Evolutionary conservation across 257 asterid species (phyloP).

Genomic region (Lycium ferocissimum): DNA sequence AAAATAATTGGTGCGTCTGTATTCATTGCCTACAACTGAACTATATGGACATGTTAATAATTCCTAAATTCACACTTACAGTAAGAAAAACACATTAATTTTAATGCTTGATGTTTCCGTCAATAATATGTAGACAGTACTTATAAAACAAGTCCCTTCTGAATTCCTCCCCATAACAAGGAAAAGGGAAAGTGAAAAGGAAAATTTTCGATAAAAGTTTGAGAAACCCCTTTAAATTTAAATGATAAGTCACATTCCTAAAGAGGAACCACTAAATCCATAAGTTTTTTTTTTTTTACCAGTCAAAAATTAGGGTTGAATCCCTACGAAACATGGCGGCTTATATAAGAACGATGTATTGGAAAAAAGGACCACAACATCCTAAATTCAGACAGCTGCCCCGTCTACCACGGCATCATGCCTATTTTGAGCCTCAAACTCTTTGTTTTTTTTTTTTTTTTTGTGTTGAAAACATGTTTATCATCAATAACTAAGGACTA

Average conservation of each 20-base stretch:
- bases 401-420: conserved; percentile 41
- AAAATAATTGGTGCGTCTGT: no score
- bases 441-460: not conserved
- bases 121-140: not conserved
- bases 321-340: conserved; percentile 48
- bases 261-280: conserved; percentile 25
- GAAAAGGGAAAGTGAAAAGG: not conserved
- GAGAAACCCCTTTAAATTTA: not conserved
- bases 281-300: conserved; percentile 28
- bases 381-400: conserved; percentile 54
- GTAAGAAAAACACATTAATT: not conserved
- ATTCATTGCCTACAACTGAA: no score
- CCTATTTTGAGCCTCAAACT: conserved; percentile 40
- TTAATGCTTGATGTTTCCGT: not conserved
- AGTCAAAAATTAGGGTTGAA: conserved; percentile 43
- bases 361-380: conserved; percentile 62
- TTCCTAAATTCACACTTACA: not conserved
- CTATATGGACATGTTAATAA: no score
- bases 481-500: no score
- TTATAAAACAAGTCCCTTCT: not conserved
- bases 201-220: no score
- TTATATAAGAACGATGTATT: conserved; percentile 47
- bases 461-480: not conserved
- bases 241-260: conserved; percentile 22
- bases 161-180: no score